A percentile compares a stretch with the other conserved stretches of the same genome.
Conservation (phyloP, 257 asterid species). For the Penstemon barbatus region DNA sequence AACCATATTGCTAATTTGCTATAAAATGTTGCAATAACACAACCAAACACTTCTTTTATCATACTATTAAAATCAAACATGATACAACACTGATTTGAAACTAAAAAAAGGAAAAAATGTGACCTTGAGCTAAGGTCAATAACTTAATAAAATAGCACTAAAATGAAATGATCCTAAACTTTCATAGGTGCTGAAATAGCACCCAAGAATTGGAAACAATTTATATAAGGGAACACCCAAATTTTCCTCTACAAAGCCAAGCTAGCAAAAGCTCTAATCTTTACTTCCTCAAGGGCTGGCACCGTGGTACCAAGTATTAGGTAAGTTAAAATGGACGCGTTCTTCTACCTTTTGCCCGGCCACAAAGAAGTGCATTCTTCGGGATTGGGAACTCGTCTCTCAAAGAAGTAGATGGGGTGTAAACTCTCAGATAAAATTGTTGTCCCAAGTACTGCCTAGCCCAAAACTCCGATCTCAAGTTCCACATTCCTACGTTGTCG, state of each 20-base stretch:
- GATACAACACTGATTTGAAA: conserved; percentile 15
- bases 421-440: conserved; percentile 71
- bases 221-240: conserved; percentile 14
- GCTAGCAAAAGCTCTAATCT: conserved; percentile 18
- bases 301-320: not conserved
- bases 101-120: conserved; percentile 19
- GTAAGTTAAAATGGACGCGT: conserved; percentile 61
- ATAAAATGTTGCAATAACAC: too few relatives aligned
- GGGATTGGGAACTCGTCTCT: conserved; percentile 90
- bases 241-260: conserved; percentile 4
- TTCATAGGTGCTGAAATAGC: conserved; percentile 37
- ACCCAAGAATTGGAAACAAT: conserved; percentile 32
- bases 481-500: conserved; percentile 95
- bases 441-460: conserved; percentile 88
- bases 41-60: not conserved
- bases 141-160: conserved; percentile 11
- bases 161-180: conserved; percentile 26
- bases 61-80: not conserved
- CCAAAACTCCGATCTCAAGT: conserved; percentile 79
- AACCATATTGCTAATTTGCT: too few relatives aligned
- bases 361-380: conserved; percentile 80
- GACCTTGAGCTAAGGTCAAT: conserved; percentile 36
- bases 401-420: conserved; percentile 64
- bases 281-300: conserved; percentile 9
- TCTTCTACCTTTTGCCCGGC: conserved; percentile 69